Percentiles rank a stretch among this genome's conserved stretches.
Conservation (phyloP, 257 asterid genomes). For the Lantana camara region DNA sequence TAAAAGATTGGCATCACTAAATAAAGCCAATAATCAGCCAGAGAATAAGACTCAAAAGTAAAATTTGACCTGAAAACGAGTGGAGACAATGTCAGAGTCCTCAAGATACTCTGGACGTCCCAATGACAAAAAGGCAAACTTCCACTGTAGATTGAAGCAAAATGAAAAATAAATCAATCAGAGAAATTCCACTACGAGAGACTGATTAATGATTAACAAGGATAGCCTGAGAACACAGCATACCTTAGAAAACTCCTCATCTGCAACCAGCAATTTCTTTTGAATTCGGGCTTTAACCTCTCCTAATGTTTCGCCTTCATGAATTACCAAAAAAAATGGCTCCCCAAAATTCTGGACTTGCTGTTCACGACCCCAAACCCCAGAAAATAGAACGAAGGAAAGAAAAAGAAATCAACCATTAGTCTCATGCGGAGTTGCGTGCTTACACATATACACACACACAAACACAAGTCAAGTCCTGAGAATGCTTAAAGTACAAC, state of each 20-base stretch:
- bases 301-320: conserved; percentile 86
- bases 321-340: conserved; percentile 88
- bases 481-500: conserved; percentile 47
- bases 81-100: conserved; percentile 77
- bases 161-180: too few species aligned
- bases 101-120: conserved; percentile 97
- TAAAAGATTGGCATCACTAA: conserved; percentile 1
- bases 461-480: conserved; percentile 4
- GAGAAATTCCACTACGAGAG: too few species aligned
- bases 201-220: too few species aligned
- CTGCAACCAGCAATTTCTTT: conserved; percentile 82
- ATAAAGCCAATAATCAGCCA: not conserved
- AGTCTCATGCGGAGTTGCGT: not conserved
- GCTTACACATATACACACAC: not conserved
- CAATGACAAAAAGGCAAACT: conserved; percentile 83
- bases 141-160: conserved; percentile 63
- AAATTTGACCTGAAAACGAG: conserved; percentile 81
- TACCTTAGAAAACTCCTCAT: conserved; percentile 93
- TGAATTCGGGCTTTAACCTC: conserved; percentile 83
- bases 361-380: conserved; percentile 45
- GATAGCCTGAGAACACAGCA: too few species aligned
- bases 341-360: conserved; percentile 96
- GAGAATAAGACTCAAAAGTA: not conserved
- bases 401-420: conserved; percentile 9
- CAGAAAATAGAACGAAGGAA: not conserved